Conservation (phyloP, 495 filamentous ascomycete species). For the Schizothecium vesticola region DNA sequence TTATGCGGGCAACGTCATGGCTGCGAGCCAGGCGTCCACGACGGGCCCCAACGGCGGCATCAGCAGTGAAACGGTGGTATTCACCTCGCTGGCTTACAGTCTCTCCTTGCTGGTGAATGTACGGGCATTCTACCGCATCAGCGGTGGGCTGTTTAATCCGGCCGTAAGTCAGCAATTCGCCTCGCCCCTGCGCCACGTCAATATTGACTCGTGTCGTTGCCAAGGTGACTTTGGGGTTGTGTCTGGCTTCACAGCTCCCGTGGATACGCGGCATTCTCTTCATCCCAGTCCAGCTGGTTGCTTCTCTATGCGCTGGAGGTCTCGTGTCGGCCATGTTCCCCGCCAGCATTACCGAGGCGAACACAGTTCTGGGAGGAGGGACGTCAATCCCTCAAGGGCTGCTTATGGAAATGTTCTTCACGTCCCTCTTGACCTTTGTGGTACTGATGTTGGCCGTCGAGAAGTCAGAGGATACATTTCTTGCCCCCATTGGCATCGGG, state of each 20-base stretch:
- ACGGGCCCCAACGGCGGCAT: conserved; percentile 16
- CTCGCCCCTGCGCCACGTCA: background rate
- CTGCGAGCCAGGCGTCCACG: conserved; percentile 23
- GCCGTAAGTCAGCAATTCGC: conserved; percentile 38
- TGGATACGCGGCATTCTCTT: conserved; percentile 44
- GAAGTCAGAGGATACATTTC: conserved; percentile 66
- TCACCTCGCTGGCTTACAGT: conserved; percentile 40
- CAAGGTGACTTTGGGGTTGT: conserved; percentile 45
- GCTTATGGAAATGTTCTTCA: conserved; percentile 69
- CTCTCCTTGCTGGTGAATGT: conserved; percentile 62
- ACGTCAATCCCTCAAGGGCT: conserved; percentile 60
- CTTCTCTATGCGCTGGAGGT: conserved; percentile 48
- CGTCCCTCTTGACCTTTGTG: conserved; percentile 62
- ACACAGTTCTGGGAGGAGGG: conserved; percentile 50
- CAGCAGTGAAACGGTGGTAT: conserved; percentile 26
- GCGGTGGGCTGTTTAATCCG: conserved; percentile 62
- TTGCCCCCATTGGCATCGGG: conserved; percentile 71
- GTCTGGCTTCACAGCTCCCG: conserved; percentile 43
- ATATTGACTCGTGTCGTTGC: background rate
- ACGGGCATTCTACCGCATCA: conserved; percentile 63
- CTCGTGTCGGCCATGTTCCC: conserved; percentile 51
- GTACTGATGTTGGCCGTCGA: conserved; percentile 72
- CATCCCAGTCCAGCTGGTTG: conserved; percentile 49
- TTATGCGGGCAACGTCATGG: conserved; percentile 38
- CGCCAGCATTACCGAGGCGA: conserved; percentile 41